Base-by-base conservation (phyloP, 1,284 basidiomycete species). In the Kalmanozyma brasiliensis region DNA sequence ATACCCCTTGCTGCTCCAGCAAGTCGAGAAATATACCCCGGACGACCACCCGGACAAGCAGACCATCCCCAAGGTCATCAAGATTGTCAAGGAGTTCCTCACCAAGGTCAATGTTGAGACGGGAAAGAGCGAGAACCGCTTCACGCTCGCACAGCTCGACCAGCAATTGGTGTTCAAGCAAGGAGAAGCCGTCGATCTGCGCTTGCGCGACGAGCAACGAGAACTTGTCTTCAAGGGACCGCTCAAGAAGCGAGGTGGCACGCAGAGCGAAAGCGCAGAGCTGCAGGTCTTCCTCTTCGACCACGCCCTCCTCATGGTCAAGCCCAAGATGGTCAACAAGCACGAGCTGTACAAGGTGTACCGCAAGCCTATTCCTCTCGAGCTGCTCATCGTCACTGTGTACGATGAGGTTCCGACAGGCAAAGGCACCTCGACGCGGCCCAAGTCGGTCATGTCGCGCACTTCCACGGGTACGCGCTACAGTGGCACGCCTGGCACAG, bases 261-360 rank as follows among this genome's bases (percentile, higher is more conserved):
- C 77, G 14, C 79, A 80, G 52, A 89, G 89, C 74, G 91, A 92
- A 76, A 90, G 86, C 68, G 90, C 93, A 8, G 95, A 98, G 81
- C 85, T 98, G 52, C 88, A 93, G 74, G 91, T 96, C 5, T 97
- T 96, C 85, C 84, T 98, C 72, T 97, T 99, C 79, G 96, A 98
- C 82, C 95, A 99, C 83, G 94, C 94, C 0, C 84, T 99, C 49
- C 85, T 99, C 41, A 92, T 98, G 87, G 94, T 92, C 70, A 98
- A 98, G 85, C 87, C 89, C 76, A 94, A 88, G 82, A 91, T 83
- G 79, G 89, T 85, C 47, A 91, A 90, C 83, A 94, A 95, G 83
- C 89, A 90, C 55, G 94, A 98, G 74, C 91, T 94, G 77, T 91
- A 89, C 83, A 93, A 93, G 81, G 95, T 98, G 20, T 96, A 96